Conservation (phyloP, 1,139 yeast species). For the Magnusiomyces paraingens region DNA sequence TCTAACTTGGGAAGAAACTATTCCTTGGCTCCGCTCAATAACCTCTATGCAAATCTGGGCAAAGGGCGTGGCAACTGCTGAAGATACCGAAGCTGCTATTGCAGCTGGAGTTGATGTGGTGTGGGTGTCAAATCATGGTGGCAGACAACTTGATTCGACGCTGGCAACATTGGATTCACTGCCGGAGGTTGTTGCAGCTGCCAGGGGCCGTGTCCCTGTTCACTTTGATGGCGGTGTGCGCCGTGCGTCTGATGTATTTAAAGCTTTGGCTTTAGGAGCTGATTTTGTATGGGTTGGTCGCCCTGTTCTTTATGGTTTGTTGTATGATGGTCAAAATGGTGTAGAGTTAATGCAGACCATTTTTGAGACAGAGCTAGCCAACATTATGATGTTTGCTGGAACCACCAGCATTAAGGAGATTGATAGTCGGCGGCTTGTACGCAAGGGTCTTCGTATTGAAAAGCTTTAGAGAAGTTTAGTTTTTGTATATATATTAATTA, state of each 20-base stretch:
- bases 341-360: slow-evolving; percentile 36
- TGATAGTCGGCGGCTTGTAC: slow-evolving; percentile 21
- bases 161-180: slow-evolving; percentile 58
- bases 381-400: slow-evolving; percentile 32
- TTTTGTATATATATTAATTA: not conserved
- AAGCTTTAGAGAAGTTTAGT: too few relatives aligned
- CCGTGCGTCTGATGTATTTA: slow-evolving; percentile 60
- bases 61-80: slow-evolving; percentile 51
- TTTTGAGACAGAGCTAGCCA: slow-evolving; percentile 29
- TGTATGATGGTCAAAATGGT: slow-evolving; percentile 60
- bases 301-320: slow-evolving; percentile 60
- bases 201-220: slow-evolving; percentile 46
- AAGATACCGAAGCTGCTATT: slow-evolving; percentile 47
- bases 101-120: slow-evolving; percentile 50
- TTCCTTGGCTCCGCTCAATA: slow-evolving; percentile 36
- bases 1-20: slow-evolving; percentile 53
- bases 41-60: slow-evolving; percentile 36
- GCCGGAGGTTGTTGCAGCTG: slow-evolving; percentile 50
- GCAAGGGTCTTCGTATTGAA: slow-evolving; percentile 25
- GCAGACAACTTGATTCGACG: slow-evolving; percentile 59
- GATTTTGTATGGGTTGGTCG: slow-evolving; percentile 66
- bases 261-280: slow-evolving; percentile 66
- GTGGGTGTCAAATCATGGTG: slow-evolving; percentile 65
- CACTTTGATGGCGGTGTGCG: slow-evolving; percentile 65
- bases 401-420: slow-evolving; percentile 21